phyloP scores from a whole-genome alignment of 2,329 filamentous ascomycete species.

The Penicillium italicum region DNA sequence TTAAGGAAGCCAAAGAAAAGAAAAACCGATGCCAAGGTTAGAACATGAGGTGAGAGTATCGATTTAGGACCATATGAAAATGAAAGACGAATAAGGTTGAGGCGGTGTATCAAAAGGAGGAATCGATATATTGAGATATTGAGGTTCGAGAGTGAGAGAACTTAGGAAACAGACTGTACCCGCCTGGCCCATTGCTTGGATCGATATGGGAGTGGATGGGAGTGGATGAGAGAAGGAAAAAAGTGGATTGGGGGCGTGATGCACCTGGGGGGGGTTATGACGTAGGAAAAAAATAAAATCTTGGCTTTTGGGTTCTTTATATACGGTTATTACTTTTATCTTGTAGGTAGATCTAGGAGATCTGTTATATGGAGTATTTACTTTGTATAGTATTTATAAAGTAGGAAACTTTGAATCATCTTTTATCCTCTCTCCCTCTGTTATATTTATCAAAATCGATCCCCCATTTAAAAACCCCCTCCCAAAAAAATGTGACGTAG shows the following conservation, averaged over 20 bases:
- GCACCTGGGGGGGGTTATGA: constrained; percentile 32
- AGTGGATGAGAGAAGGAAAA: constrained; percentile 8
- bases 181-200: constrained; percentile 20
- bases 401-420: no score
- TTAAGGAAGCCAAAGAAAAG: background rate
- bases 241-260: constrained; percentile 22
- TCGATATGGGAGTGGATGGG: constrained; percentile 22
- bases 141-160: background rate
- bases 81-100: constrained; percentile 13
- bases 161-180: constrained; percentile 17
- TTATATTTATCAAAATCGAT: no score
- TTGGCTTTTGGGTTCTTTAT: background rate
- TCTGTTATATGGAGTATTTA: no score
- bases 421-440: no score
- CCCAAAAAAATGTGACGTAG: background rate
- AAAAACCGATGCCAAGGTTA: constrained; percentile 6
- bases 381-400: no score
- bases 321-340: background rate
- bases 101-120: constrained; percentile 12
- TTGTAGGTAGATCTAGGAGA: no score
- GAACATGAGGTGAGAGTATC: constrained; percentile 1
- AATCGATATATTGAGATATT: background rate
- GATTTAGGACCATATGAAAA: constrained; percentile 12
- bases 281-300: constrained; percentile 24
- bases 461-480: no score